Conservation (phyloP, 225 moss, liverwort and hornwort species). For the Asterella californica region DNA sequence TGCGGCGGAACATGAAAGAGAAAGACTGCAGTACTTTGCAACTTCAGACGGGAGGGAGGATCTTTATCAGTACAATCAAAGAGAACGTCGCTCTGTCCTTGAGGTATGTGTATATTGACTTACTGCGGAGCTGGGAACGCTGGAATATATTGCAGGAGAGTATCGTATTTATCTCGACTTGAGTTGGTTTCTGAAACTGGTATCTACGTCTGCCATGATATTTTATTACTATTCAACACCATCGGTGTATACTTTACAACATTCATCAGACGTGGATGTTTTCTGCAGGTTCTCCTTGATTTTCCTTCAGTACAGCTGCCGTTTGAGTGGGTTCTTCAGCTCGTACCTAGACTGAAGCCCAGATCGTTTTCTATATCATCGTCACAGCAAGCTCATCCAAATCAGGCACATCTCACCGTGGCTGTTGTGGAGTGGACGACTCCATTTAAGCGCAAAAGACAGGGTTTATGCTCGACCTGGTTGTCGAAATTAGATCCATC, state of each 20-base stretch:
- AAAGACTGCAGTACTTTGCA: slow-evolving; percentile 89
- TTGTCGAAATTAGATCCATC: slow-evolving; percentile 68
- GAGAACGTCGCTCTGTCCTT: slow-evolving; percentile 78
- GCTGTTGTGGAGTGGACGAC: slow-evolving; percentile 91
- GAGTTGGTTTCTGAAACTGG: not conserved
- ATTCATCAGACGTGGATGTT: not conserved
- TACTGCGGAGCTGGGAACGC: too few relatives aligned
- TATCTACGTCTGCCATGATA: too few relatives aligned
- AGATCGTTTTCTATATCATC: slow-evolving; percentile 93
- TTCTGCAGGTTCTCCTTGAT: slow-evolving; percentile 63
- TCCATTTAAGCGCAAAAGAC: slow-evolving; percentile 76
- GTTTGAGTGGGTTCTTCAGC: slow-evolving; percentile 89
- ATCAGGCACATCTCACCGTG: slow-evolving; percentile 76
- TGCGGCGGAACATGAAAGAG: slow-evolving; percentile 87
- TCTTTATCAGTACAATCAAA: slow-evolving; percentile 91
- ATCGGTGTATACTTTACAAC: not conserved
- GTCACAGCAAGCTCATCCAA: slow-evolving; percentile 66
- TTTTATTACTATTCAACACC: not conserved
- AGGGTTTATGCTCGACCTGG: slow-evolving; percentile 93
- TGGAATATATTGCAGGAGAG: too few relatives aligned
- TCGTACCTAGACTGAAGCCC: slow-evolving; percentile 79
- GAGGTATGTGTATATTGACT: slow-evolving; percentile 63
- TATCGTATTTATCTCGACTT: too few relatives aligned
- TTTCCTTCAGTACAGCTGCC: slow-evolving; percentile 92
- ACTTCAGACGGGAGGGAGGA: slow-evolving; percentile 94